Conservation (phyloP, 2,329 filamentous ascomycete species). For the Fusarium sp. region DNA sequence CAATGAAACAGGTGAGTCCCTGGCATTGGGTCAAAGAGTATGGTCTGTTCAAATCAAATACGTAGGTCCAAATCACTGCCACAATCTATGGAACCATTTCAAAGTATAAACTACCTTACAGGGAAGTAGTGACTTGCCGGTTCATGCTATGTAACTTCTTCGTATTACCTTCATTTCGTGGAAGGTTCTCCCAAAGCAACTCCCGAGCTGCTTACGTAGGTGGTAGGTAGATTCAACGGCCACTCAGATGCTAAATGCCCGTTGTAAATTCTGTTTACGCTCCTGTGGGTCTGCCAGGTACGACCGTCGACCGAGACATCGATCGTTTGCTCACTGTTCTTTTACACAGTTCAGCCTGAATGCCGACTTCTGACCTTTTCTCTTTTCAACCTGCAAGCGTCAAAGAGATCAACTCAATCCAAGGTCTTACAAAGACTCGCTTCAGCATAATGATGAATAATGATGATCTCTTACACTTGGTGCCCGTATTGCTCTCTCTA, state of each 20-base stretch:
- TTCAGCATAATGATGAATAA: conserved; percentile 21
- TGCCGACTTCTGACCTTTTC: not conserved
- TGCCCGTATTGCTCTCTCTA: not conserved
- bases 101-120: not conserved
- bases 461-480: conserved; percentile 6
- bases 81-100: not conserved
- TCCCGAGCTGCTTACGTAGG: not conserved
- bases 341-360: not conserved
- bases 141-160: not conserved
- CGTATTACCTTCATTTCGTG: not conserved
- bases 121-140: not conserved
- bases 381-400: conserved; percentile 4
- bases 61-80: not conserved
- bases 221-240: not conserved
- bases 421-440: conserved; percentile 1
- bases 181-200: not conserved
- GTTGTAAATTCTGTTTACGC: not conserved
- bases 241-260: not conserved
- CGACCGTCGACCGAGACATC: not conserved
- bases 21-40: not conserved
- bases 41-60: not conserved
- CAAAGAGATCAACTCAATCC: not conserved
- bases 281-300: conserved; percentile 2
- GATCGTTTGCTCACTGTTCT: not conserved
- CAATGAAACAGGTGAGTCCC: conserved; percentile 2